Base-by-base conservation (phyloP, 2,329 filamentous ascomycete genomes). In the Triangularia verruculosa region DNA sequence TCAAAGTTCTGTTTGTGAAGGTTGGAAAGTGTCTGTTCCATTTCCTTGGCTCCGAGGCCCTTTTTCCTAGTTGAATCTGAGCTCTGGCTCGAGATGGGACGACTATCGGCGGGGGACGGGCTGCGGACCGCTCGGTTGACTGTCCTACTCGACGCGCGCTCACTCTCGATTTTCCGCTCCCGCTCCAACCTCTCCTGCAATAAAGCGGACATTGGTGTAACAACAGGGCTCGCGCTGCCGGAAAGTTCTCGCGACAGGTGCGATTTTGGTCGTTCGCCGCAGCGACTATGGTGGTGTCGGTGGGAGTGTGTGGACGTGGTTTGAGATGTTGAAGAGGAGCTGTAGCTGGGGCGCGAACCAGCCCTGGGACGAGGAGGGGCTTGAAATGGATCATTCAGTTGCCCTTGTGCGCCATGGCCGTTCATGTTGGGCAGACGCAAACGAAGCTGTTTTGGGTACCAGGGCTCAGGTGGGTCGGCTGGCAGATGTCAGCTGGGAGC, bases 1-100 rank as follows among this genome's bases (percentile, higher is more conserved):
- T 91, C 89, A 69, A 92, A 92, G 70, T 92, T 92, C 75, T 91
- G 86, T 72, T 92, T 92, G 73, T 89, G 86, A 22, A 92, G 76
- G 1, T 80, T 87, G 4, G 89, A 89, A 59, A 91, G 77, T 61
- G 87, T 85, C 82, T 89, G 80, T 73, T 91, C 88, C 78, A 89
- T 87, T 69, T 90, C 88, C 71, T 89, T 88, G 6, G 86, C 77
- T 1, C 88, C 87, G 74, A 89, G 79, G 3, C 81, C 81, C 67
- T 82, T 86, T 67, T 81, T 82, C 69, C 78, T 81, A 11, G 73
- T 67, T 8, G 72, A 61, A 8, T 83, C 81, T 6, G 68, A 63
- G 11, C 76, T 77, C 22, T 73, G 73, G 59, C 79, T 80, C 1
- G 80, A 82, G n/a, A 73, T 73, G 1, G 81, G 80, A 7, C 79